phyloP scores from a whole-genome alignment of 2,329 filamentous ascomycete genomes.

The Xylaria multiplex region DNA sequence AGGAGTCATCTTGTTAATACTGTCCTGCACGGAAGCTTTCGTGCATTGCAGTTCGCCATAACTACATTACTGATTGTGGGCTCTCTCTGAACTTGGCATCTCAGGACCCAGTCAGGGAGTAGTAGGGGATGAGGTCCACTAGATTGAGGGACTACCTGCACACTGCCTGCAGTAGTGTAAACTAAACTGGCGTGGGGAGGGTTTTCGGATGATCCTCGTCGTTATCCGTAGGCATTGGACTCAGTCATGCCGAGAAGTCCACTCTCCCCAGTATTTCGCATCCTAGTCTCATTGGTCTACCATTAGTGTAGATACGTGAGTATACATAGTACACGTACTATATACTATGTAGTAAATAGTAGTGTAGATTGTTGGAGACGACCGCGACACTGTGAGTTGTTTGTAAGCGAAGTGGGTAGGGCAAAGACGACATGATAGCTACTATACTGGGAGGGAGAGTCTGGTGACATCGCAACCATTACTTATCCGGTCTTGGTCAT shows the following conservation, averaged over 20 bases:
- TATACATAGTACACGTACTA: too few species aligned
- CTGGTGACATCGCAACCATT: conserved; percentile 13
- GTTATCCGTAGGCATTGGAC: conserved; percentile 16
- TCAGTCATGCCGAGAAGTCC: conserved; percentile 5
- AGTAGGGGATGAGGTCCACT: conserved; percentile 27
- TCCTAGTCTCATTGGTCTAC: neutral
- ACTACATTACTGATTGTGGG: conserved; percentile 14
- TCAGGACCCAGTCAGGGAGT: conserved; percentile 8
- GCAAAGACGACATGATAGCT: conserved; percentile 10
- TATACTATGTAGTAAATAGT: too few species aligned
- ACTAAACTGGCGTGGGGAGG: conserved; percentile 17
- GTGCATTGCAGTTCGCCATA: conserved; percentile 22
- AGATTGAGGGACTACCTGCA: conserved; percentile 9
- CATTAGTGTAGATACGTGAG: too few species aligned
- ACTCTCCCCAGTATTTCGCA: conserved; percentile 17
- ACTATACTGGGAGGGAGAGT: neutral
- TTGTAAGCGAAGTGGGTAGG: conserved; percentile 16
- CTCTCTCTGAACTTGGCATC: conserved; percentile 14
- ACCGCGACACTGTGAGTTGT: neutral
- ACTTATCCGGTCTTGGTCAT: conserved; percentile 11
- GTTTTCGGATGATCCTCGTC: conserved; percentile 27
- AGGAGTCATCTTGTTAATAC: conserved; percentile 10
- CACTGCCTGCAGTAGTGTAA: conserved; percentile 15
- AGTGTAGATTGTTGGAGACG: neutral
- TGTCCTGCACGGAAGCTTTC: conserved; percentile 24